A percentile compares a stretch with the other conserved stretches of the same genome.
These are phyloP conservation scores for Sorghum bicolor DNA, from an alignment of 176 grass and related monocot species.

Conservation along the genomic window Sorghum_bicolor_NCBIv3 NC_012873.2:10248001-10248500, in stretches of 20 bases:
- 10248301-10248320: background rate
- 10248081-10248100: too few species aligned
- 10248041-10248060: background rate
- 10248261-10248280: background rate
- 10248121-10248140: background rate
- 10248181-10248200: too few species aligned
- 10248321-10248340: background rate
- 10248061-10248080: background rate
- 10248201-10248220: background rate
- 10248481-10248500: background rate
- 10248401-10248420: background rate
- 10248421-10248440: background rate
- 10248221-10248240: background rate
- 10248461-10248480: background rate
- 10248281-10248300: background rate
- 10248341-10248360: too few species aligned
- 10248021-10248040: slow-evolving; percentile 6
- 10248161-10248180: background rate
- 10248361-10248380: too few species aligned
- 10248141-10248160: background rate
- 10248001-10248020: background rate
- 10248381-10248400: too few species aligned
- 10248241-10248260: background rate
- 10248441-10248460: background rate
- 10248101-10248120: too few species aligned